phyloP scores from a whole-genome alignment of 371 early-diverging fungal genomes.

The Mortierella sp. region DNA sequence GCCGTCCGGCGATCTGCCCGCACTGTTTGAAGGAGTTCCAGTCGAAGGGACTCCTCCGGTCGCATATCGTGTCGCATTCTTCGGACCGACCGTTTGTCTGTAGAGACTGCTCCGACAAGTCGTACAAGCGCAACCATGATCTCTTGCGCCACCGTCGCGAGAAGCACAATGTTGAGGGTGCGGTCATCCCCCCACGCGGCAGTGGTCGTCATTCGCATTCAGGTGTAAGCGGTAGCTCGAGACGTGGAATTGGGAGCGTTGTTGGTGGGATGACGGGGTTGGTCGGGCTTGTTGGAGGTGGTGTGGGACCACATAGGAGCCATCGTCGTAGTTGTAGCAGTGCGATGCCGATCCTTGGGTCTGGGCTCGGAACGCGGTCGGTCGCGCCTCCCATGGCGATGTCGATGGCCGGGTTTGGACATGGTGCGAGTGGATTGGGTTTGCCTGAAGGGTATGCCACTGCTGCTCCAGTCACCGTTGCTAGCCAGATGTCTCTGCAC shows the following conservation, averaged over 20 bases:
- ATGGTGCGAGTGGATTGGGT: too few species aligned
- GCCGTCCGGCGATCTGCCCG: constrained; percentile 31
- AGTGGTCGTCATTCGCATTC: constrained; percentile 21
- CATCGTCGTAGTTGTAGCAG: constrained; percentile 7
- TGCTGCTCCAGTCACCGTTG: neutral
- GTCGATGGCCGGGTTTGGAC: too few species aligned
- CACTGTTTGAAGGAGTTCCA: constrained; percentile 44
- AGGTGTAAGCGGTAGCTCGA: neutral
- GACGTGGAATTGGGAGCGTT: neutral
- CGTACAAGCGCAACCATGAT: constrained; percentile 55
- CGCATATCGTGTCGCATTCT: constrained; percentile 49
- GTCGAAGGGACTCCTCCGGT: constrained; percentile 48
- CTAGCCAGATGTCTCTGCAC: neutral
- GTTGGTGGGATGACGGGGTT: neutral
- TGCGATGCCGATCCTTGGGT: constrained; percentile 5
- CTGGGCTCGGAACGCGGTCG: neutral
- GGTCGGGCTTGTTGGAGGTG: neutral
- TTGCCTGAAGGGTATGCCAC: neutral
- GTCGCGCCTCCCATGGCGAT: neutral
- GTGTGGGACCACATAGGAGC: neutral
- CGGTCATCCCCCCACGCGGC: constrained; percentile 21
- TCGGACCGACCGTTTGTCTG: constrained; percentile 50
- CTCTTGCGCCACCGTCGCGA: constrained; percentile 51
- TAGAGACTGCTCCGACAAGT: constrained; percentile 44
- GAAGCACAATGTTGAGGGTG: constrained; percentile 42